Conservation (phyloP, 169 alveolate species). For the Ichthyophthirius multifiliis region DNA sequence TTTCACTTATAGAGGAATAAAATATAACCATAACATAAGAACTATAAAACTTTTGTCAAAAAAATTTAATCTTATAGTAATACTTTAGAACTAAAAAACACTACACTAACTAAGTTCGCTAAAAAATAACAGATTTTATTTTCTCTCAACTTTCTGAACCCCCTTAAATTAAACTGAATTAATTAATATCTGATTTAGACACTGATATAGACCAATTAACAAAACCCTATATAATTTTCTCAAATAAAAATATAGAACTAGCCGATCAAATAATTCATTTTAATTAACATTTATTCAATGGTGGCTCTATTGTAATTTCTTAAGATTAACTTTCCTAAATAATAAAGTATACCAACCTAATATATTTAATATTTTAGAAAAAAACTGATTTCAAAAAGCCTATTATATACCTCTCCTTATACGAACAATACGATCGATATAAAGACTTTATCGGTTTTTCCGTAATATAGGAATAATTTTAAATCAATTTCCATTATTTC, state of each 20-base stretch:
- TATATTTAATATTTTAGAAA: too few species aligned
- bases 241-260: background rate
- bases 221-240: background rate
- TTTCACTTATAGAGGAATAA: background rate
- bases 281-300: background rate
- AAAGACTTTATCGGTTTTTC: too few species aligned
- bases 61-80: background rate
- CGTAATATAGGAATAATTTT: too few species aligned
- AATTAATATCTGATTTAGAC: background rate
- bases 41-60: background rate
- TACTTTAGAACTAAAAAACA: background rate
- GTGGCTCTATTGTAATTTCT: too few species aligned
- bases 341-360: too few species aligned
- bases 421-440: too few species aligned
- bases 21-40: background rate
- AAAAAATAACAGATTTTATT: background rate
- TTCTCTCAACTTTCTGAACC: background rate
- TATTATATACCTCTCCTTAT: too few species aligned
- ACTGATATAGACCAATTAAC: background rate
- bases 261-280: background rate
- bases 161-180: background rate
- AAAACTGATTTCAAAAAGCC: too few species aligned
- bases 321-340: too few species aligned
- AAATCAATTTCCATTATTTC: too few species aligned
- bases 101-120: too few species aligned